Evolutionary conservation across 768 basidiomycete species (phyloP).

Genomic region (Russula foetens): DNA sequence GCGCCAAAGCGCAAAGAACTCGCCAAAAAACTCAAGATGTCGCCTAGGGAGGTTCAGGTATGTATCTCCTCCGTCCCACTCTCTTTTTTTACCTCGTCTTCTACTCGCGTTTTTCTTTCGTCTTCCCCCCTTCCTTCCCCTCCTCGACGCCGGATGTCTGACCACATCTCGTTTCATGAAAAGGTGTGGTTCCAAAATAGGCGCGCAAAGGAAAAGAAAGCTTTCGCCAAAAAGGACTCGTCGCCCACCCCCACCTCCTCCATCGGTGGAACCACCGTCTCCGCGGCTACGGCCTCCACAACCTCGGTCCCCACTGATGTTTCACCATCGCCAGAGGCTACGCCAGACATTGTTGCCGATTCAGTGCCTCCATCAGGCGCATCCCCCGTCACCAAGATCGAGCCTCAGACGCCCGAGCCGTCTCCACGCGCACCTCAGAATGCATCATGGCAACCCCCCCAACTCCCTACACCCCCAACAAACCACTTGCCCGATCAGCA

Average conservation of each 20-base stretch:
- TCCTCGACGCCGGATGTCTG: background rate
- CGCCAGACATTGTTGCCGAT: background rate
- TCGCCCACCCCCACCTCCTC: background rate
- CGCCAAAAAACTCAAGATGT: conserved; percentile 82
- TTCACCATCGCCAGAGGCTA: background rate
- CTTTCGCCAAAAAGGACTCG: background rate
- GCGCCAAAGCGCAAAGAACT: conserved; percentile 70
- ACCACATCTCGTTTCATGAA: background rate
- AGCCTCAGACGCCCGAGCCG: conserved; percentile 16
- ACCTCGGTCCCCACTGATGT: background rate
- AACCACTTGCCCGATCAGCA: conserved; percentile 1
- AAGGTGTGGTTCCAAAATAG: conserved; percentile 92
- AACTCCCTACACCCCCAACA: background rate
- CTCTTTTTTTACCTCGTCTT: background rate
- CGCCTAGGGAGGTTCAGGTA: conserved; percentile 91
- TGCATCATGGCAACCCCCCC: conserved; percentile 12
- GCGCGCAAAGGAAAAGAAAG: conserved; percentile 77
- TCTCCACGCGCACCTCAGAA: conserved; percentile 4
- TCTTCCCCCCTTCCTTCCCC: conserved; percentile 11
- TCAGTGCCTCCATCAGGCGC: background rate
- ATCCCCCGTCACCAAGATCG: conserved; percentile 14
- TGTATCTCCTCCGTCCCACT: conserved; percentile 22
- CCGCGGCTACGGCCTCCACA: background rate
- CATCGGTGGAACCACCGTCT: background rate
- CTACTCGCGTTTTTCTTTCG: background rate